phyloP scores from a whole-genome alignment of 176 grass and related monocot species.

The Phragmites australis region DNA sequence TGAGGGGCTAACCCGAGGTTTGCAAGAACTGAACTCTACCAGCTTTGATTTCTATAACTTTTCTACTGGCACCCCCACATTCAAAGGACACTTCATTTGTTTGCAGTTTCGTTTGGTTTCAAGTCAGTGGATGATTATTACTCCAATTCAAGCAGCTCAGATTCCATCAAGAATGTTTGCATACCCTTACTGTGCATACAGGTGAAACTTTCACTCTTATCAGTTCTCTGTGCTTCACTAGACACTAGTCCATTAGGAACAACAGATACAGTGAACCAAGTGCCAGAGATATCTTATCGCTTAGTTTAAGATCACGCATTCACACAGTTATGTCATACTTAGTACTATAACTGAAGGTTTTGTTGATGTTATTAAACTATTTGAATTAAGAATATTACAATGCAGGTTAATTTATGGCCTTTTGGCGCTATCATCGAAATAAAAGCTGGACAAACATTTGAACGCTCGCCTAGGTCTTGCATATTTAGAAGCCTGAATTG shows the following conservation, averaged over 20 bases:
- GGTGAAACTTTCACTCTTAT: slow-evolving; percentile 49
- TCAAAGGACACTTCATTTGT: slow-evolving; percentile 16
- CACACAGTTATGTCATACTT: neutral
- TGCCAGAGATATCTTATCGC: neutral
- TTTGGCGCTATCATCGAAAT: neutral
- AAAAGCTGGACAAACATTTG: neutral
- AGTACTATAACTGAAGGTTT: neutral
- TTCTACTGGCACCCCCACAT: slow-evolving; percentile 6
- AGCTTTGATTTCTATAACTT: neutral
- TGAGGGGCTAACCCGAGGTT: slow-evolving; percentile 89
- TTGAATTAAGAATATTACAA: neutral
- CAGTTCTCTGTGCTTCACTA: slow-evolving; percentile 11
- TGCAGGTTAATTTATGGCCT: neutral
- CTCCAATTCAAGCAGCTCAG: slow-evolving; percentile 87
- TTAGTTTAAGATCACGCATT: neutral
- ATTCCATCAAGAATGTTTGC: slow-evolving; percentile 78
- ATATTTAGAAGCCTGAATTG: slow-evolving; percentile 29
- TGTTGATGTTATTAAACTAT: neutral
- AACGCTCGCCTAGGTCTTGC: slow-evolving; percentile 6
- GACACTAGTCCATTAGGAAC: slow-evolving; percentile 6
- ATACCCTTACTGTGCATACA: slow-evolving; percentile 96
- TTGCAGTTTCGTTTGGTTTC: slow-evolving; percentile 98
- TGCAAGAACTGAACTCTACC: slow-evolving; percentile 3
- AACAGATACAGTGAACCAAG: neutral
- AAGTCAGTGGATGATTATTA: slow-evolving; percentile 99